Conservation (phyloP, 352 stramenopile genomes). For the Phytophthora litchii region DNA sequence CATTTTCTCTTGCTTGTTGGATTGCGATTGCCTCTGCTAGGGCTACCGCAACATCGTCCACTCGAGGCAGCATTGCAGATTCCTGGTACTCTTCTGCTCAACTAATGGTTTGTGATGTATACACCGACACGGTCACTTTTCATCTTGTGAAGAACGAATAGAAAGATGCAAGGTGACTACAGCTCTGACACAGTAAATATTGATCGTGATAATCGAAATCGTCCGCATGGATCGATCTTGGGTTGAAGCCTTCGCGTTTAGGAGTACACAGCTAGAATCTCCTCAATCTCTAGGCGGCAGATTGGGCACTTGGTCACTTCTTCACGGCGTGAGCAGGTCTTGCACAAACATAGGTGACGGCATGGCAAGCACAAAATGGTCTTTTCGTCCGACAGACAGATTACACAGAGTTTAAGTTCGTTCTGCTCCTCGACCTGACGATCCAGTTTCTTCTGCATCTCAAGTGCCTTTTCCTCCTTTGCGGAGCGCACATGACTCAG, state of each 20-base stretch:
- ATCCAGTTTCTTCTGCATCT: slow-evolving; percentile 79
- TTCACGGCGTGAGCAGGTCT: slow-evolving; percentile 68
- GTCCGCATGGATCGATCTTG: slow-evolving; percentile 1
- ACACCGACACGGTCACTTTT: slow-evolving; percentile 13
- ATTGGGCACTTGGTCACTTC: slow-evolving; percentile 86
- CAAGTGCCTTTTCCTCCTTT: slow-evolving; percentile 78
- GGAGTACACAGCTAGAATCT: slow-evolving; percentile 85
- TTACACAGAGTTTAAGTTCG: slow-evolving; percentile 88
- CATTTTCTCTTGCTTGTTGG: neutral
- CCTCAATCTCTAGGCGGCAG: slow-evolving; percentile 80
- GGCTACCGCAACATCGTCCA: slow-evolving; percentile 10
- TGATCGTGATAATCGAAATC: neutral
- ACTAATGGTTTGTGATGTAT: slow-evolving; percentile 10
- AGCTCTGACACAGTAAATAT: neutral
- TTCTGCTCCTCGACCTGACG: slow-evolving; percentile 79
- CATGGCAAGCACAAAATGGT: slow-evolving; percentile 85
- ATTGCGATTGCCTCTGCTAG: slow-evolving; percentile 14
- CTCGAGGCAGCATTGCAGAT: slow-evolving; percentile 4
- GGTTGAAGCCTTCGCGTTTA: slow-evolving; percentile 35
- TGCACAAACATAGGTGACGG: slow-evolving; percentile 82
- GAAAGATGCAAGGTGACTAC: slow-evolving; percentile 24
- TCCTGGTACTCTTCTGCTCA: neutral
- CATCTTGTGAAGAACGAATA: slow-evolving; percentile 9
- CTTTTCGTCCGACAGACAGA: slow-evolving; percentile 84
- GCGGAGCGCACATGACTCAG: slow-evolving; percentile 56